Evolutionary conservation across 345 rosid species (phyloP).

Genomic region (Gossypium longicalyx): DNA sequence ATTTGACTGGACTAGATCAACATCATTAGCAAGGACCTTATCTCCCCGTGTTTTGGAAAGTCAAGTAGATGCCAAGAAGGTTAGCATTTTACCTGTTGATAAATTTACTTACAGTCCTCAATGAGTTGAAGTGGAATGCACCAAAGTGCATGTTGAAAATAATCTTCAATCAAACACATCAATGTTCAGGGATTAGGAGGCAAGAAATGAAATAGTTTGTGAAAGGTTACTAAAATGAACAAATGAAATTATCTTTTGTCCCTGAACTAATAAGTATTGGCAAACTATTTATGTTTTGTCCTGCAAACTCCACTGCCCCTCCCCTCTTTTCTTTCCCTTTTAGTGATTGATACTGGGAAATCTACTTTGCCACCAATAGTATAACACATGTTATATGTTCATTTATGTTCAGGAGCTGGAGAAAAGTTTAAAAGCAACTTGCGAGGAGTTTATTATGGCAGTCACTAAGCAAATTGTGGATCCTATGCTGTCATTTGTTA

Average conservation of each 20-base stretch:
- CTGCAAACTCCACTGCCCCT: not conserved
- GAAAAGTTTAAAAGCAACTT: conserved; percentile 88
- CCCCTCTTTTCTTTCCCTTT: not conserved
- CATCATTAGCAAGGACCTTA: conserved; percentile 85
- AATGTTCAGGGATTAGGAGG: not conserved
- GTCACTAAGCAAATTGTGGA: conserved; percentile 93
- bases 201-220: not conserved
- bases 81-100: conserved; percentile 23
- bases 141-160: conserved; percentile 7
- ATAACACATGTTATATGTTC: not conserved
- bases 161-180: not conserved
- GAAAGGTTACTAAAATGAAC: not conserved
- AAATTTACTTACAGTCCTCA: not conserved
- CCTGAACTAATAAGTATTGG: not conserved
- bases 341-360: not conserved
- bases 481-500: conserved; percentile 97
- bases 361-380: not conserved
- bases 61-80: conserved; percentile 98
- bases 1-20: conserved; percentile 96
- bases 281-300: not conserved
- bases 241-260: not conserved
- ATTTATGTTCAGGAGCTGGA: conserved; percentile 72
- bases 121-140: conserved; percentile 1
- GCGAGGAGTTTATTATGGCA: conserved; percentile 97
- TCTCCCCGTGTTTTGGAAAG: conserved; percentile 98